phyloP scores from a whole-genome alignment of 108 stramenopile genomes.

The Pseudonitzschia multiseries region DNA sequence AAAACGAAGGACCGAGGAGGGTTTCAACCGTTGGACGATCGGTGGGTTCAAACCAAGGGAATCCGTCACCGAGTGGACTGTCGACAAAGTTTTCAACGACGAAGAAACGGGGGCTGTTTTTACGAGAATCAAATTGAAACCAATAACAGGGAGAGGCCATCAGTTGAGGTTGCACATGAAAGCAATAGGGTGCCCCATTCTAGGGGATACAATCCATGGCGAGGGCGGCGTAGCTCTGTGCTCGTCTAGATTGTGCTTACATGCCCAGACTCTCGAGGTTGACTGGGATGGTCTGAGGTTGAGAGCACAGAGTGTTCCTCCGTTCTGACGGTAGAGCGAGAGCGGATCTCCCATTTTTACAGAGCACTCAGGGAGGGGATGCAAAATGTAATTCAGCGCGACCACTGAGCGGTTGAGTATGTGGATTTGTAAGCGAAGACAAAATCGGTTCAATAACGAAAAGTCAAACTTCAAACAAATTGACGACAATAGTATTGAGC shows the following conservation, averaged over 20 bases:
- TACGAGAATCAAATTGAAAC: slow-evolving; percentile 50
- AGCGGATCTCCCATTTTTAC: too few species aligned
- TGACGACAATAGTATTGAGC: too few species aligned
- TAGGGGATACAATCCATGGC: slow-evolving; percentile 44
- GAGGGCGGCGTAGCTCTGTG: slow-evolving; percentile 9
- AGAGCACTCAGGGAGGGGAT: too few species aligned
- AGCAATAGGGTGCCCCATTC: slow-evolving; percentile 45
- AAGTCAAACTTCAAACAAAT: too few species aligned
- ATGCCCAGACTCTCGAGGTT: slow-evolving; percentile 31
- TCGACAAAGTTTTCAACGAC: slow-evolving; percentile 17
- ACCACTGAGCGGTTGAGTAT: too few species aligned
- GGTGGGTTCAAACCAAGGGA: background rate
- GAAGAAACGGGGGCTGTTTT: slow-evolving; percentile 31
- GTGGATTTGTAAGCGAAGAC: too few species aligned
- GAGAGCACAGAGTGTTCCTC: slow-evolving; percentile 9
- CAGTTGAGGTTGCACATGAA: slow-evolving; percentile 55
- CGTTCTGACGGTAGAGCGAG: background rate
- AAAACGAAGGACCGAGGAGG: slow-evolving; percentile 8
- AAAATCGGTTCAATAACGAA: too few species aligned
- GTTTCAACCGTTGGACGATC: slow-evolving; percentile 12
- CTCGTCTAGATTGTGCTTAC: slow-evolving; percentile 36
- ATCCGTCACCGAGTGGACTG: background rate
- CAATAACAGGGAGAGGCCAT: slow-evolving; percentile 50
- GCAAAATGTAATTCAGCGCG: too few species aligned
- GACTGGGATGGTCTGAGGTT: slow-evolving; percentile 13